A percentile compares a stretch with the other conserved stretches of the same genome.
Conservation (phyloP, 495 filamentous ascomycete species). For the Talaromyces adpressus region DNA sequence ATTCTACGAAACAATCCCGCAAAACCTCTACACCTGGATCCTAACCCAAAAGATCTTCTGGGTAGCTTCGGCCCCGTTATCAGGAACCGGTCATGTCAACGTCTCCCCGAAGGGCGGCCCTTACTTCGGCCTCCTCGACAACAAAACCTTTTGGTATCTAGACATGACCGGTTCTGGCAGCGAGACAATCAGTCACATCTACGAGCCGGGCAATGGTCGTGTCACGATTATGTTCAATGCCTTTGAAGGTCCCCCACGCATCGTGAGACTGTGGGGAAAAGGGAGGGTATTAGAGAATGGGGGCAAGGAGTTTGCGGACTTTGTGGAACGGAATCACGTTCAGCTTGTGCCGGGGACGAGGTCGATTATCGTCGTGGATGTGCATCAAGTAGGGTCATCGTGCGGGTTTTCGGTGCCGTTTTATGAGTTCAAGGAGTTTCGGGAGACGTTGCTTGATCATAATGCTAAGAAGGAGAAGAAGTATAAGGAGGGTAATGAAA, state of each 20-base stretch:
- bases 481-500: constrained; percentile 12
- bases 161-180: constrained; percentile 64
- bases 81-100: constrained; percentile 51
- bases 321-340: constrained; percentile 18
- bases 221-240: constrained; percentile 66
- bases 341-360: constrained; percentile 41
- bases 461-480: constrained; percentile 11
- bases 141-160: constrained; percentile 58
- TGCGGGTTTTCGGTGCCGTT: constrained; percentile 14
- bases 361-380: constrained; percentile 55
- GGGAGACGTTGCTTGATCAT: neutral
- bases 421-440: constrained; percentile 7
- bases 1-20: constrained; percentile 55
- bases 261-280: constrained; percentile 63
- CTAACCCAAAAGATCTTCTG: constrained; percentile 59
- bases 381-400: constrained; percentile 52
- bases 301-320: constrained; percentile 16
- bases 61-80: constrained; percentile 58
- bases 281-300: constrained; percentile 58
- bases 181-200: constrained; percentile 66
- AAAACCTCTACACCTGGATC: constrained; percentile 50
- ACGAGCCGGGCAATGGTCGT: constrained; percentile 58
- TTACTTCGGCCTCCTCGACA: constrained; percentile 49
- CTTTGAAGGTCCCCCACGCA: constrained; percentile 57
- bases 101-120: constrained; percentile 63